These are phyloP conservation scores for Cryptococcus maquisensis DNA, from an alignment of 1,284 basidiomycete genomes.

Conservation along the genomic window DNA sequence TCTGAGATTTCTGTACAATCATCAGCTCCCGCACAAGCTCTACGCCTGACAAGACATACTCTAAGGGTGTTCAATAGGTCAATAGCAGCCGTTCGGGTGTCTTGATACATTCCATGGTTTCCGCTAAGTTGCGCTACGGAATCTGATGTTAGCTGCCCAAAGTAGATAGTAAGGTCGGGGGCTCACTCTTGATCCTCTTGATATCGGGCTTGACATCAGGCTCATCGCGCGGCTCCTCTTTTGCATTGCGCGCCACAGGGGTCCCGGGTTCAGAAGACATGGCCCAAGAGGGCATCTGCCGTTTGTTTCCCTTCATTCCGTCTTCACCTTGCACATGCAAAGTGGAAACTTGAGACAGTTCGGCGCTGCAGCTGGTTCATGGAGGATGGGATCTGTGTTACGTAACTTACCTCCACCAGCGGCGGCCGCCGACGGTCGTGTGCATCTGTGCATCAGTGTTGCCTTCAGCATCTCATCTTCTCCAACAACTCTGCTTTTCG, in stretches of 20 bases:
- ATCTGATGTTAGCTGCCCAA: neutral
- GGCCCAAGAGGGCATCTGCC: constrained; percentile 15
- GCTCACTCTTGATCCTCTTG: constrained; percentile 13
- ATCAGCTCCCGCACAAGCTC: neutral
- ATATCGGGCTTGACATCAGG: constrained; percentile 3
- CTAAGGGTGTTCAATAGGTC: constrained; percentile 32
- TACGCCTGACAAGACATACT: constrained; percentile 10
- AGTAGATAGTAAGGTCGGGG: neutral
- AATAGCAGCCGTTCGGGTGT: constrained; percentile 31
- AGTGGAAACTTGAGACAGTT: neutral
- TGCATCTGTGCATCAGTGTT: too few species aligned
- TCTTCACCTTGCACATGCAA: neutral
- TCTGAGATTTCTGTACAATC: constrained; percentile 19
- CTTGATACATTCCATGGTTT: constrained; percentile 22
- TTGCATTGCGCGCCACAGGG: constrained; percentile 8
- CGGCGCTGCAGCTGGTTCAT: neutral
- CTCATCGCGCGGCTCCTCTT: constrained; percentile 6
- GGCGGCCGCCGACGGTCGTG: too few species aligned
- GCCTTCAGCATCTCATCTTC: too few species aligned
- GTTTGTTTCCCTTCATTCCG: constrained; percentile 2
- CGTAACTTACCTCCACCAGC: too few species aligned
- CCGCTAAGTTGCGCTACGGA: constrained; percentile 2
- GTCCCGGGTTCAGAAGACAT: constrained; percentile 3
- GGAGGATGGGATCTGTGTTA: too few species aligned
- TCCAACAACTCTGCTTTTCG: too few species aligned